A percentile compares a stretch with the other conserved stretches of the same genome.
phyloP scores from a whole-genome alignment of 495 filamentous ascomycete species.

The Pyronema domesticum region DNA sequence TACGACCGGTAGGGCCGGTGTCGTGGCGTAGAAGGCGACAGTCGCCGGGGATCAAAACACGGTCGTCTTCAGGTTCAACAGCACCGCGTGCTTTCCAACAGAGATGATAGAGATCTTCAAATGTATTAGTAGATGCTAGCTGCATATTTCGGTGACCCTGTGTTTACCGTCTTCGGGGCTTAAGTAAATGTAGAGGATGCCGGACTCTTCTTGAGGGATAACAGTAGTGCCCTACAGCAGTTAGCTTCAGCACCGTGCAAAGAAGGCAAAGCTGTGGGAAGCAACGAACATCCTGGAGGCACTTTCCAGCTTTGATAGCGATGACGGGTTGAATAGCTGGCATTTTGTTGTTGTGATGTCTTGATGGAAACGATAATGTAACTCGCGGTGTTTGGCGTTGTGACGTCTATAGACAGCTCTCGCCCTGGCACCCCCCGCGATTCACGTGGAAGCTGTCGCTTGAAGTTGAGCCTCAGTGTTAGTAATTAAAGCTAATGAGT shows the following conservation, averaged over 20 bases:
- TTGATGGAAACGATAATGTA: not conserved
- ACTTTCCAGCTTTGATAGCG: conserved; percentile 92
- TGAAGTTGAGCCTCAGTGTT: no score
- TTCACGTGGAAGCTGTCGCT: no score
- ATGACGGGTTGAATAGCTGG: conserved; percentile 44
- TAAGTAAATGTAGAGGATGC: conserved; percentile 80
- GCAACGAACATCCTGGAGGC: conserved; percentile 57
- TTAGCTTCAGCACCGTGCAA: conserved; percentile 22
- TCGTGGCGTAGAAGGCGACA: conserved; percentile 68
- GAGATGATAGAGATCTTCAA: conserved; percentile 72
- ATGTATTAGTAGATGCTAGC: conserved; percentile 4
- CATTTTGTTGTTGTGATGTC: conserved; percentile 9
- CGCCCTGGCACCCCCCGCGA: no score
- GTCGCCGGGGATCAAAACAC: conserved; percentile 82
- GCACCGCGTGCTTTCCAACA: conserved; percentile 54
- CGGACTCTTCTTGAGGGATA: conserved; percentile 48
- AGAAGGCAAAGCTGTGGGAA: not conserved
- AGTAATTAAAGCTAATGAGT: no score
- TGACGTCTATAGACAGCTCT: no score
- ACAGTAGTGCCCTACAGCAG: conserved; percentile 46
- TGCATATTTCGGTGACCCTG: not conserved
- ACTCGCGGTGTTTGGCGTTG: not conserved
- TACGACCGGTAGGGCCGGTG: conserved; percentile 61
- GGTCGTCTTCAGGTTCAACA: conserved; percentile 58
- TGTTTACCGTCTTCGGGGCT: conserved; percentile 55